Base-by-base conservation (phyloP, 108 stramenopile species). In the Mediolabrus comicus region DNA sequence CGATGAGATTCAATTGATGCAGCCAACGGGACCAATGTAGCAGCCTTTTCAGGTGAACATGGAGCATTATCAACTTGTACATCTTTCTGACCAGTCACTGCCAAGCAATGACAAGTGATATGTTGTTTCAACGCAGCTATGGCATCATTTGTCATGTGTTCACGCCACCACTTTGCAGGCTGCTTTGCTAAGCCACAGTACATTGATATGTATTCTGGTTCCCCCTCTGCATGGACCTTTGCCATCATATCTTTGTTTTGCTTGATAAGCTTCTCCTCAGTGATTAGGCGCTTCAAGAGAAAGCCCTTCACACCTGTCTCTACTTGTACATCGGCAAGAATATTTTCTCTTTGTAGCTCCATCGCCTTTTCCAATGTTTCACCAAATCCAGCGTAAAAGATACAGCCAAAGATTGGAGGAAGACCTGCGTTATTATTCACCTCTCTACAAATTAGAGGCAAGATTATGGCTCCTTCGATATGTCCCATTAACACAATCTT, bases 11-110 rank as follows among this genome's bases (percentile, higher is more conserved):
- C 73, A 34, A 74, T 43, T 28, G 66, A 59, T 4, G 56, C 29
- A 5, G 73, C 73, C 11, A 53, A 31, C 1, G 73, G 66, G 6
- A 62, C 73, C 24, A 74, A 41, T 6, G 51, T 19, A 16, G 7
- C 34, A 30, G 73, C 65, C 27, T 14, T 59, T 12, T 74, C 57
- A 1, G 39, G 41, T 13, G 39, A 41, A 53, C 73, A 74, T 36
- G 27, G 59, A 49, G 67, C 66, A 61, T 53, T 46, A 2, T 34
- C 29, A 11, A 67, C 73, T 29, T 74, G 73, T 6, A 74, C 55
- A 69, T 74, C 73, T 29, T 74, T 74, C 17, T 35, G 25, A n/a
- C 73, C 73, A 13, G 73, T 74, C 11, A 74, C 54, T 25, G 73
- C 73, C 27, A 74, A 57, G 51, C 73, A 74, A 32, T 74, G 73